A percentile compares a stretch with the other conserved stretches of the same genome.
Conservation (phyloP, 2,329 filamentous ascomycete species). For the Fusarium guadeloupense region DNA sequence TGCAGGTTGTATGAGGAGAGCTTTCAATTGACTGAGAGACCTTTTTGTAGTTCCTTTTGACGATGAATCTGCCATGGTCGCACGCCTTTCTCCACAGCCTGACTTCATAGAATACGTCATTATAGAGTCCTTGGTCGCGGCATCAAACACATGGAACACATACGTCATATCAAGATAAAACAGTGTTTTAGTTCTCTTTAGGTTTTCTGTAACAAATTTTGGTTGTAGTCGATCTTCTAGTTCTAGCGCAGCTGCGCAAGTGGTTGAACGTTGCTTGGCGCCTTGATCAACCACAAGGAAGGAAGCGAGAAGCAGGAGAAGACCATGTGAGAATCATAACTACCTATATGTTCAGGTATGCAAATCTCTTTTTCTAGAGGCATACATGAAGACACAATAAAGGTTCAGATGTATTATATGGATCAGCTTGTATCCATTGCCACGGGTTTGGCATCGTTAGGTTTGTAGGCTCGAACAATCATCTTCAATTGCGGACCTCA, state of each 20-base stretch:
- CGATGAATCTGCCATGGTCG: constrained; percentile 24
- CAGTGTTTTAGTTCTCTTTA: constrained; percentile 16
- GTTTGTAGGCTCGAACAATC: no score
- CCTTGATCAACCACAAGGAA: constrained; percentile 1
- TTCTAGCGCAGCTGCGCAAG: not conserved
- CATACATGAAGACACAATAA: no score
- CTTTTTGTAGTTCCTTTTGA: constrained; percentile 35
- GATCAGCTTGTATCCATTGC: no score
- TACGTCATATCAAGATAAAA: constrained; percentile 35
- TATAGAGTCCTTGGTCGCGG: constrained; percentile 18
- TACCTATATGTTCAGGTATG: no score
- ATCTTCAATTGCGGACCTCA: no score
- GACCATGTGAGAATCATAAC: not conserved
- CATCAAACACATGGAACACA: constrained; percentile 13
- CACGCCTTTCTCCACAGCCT: constrained; percentile 38
- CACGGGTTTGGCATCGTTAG: no score
- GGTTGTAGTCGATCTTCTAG: constrained; percentile 11
- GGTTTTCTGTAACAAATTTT: constrained; percentile 9
- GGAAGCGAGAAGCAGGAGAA: not conserved
- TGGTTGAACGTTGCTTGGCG: constrained; percentile 3
- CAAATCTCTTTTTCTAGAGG: no score
- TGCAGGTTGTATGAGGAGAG: constrained; percentile 1
- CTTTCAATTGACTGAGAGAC: not conserved
- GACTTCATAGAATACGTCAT: constrained; percentile 47
- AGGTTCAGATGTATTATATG: no score